Percentiles rank a stretch among this genome's conserved stretches.
Evolutionary conservation across 1,284 basidiomycete species (phyloP).

Genomic region (Tylopilus sp.): DNA sequence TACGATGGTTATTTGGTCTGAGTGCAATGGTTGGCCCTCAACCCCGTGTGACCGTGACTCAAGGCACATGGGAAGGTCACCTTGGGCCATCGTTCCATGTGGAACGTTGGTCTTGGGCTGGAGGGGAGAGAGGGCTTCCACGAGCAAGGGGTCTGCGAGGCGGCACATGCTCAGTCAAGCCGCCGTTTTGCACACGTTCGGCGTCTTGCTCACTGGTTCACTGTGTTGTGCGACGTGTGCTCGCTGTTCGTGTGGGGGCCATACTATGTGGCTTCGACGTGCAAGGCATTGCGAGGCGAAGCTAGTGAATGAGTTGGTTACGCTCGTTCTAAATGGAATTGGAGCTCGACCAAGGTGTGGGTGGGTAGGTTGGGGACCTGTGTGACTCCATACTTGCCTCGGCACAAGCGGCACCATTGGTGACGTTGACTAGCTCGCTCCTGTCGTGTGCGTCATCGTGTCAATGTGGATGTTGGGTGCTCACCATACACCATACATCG

Average conservation of each 20-base stretch:
- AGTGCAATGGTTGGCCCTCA: neutral
- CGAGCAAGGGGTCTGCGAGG: conserved; percentile 11
- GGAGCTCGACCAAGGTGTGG: neutral
- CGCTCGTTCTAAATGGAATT: conserved; percentile 1
- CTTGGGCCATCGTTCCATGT: conserved; percentile 1
- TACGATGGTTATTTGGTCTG: no score
- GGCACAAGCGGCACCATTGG: neutral
- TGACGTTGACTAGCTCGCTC: conserved; percentile 5
- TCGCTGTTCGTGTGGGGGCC: neutral
- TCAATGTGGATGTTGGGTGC: conserved; percentile 1
- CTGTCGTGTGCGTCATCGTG: conserved; percentile 6
- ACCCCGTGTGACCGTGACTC: conserved; percentile 11
- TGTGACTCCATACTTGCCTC: conserved; percentile 8
- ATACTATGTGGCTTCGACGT: neutral
- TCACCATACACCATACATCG: conserved; percentile 15
- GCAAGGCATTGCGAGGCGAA: conserved; percentile 16
- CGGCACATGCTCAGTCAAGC: conserved; percentile 9
- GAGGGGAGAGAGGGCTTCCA: conserved; percentile 9
- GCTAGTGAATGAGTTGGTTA: conserved; percentile 12
- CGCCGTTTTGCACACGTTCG: conserved; percentile 4
- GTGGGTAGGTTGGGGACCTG: no score
- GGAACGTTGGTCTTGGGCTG: conserved; percentile 10
- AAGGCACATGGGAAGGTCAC: conserved; percentile 16
- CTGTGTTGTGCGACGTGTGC: neutral
- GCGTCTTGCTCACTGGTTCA: conserved; percentile 14